Conservation (phyloP, 2,329 filamentous ascomycete species). For the Diaporthe sp. region DNA sequence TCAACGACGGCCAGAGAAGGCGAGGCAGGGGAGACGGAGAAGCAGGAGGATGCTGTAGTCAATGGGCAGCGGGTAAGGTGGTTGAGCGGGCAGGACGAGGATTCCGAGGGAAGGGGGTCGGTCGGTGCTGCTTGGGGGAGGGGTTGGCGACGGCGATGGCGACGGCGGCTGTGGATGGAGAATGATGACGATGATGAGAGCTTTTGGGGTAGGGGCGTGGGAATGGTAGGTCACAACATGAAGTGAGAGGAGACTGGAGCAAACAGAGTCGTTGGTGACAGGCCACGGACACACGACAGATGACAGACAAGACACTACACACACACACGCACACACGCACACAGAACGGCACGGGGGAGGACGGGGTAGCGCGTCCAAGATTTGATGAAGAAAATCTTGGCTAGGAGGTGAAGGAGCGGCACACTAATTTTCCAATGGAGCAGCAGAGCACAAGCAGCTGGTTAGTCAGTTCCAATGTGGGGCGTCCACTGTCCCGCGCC, state of each 20-base stretch:
- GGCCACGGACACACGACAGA: slow-evolving; percentile 3
- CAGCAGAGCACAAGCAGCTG: not conserved
- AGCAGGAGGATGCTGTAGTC: slow-evolving; percentile 8
- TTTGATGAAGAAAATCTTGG: slow-evolving; percentile 26
- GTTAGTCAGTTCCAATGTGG: not conserved
- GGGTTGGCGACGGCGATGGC: not conserved
- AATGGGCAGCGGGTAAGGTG: not conserved
- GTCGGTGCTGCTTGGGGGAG: not conserved
- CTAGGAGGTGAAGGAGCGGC: slow-evolving; percentile 27
- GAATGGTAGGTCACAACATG: not conserved
- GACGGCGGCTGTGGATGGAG: not conserved
- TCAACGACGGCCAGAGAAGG: not conserved
- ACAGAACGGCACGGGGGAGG: not conserved
- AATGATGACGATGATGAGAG: not conserved
- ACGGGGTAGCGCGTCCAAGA: slow-evolving; percentile 23
- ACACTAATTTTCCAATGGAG: slow-evolving; percentile 28
- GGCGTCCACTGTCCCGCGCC: not conserved
- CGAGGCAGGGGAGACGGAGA: slow-evolving; percentile 12
- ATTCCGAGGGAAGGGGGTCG: not conserved
- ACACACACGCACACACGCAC: not conserved
- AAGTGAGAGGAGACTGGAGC: not conserved
- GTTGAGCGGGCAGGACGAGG: not conserved
- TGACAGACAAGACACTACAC: not conserved
- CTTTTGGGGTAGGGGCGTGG: not conserved
- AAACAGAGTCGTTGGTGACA: not conserved